Conservation (phyloP, 768 basidiomycete genomes). For the Lactarius akahatsu region DNA sequence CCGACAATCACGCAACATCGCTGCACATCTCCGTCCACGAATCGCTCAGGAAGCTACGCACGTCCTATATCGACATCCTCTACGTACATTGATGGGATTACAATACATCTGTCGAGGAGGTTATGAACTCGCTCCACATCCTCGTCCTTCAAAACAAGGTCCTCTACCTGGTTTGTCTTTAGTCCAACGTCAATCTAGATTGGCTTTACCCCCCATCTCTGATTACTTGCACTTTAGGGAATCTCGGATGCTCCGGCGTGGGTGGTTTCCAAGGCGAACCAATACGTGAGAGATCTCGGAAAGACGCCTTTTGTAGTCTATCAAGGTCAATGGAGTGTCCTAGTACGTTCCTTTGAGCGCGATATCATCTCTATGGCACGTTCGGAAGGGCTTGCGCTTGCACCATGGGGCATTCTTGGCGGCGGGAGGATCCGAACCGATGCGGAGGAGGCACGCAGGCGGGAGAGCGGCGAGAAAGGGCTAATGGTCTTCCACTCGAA, state of each 20-base stretch:
- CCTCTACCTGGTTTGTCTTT: conserved; percentile 40
- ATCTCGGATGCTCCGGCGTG: conserved; percentile 39
- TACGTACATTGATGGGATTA: conserved; percentile 58
- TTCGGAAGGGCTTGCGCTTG: conserved; percentile 38
- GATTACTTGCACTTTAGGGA: conserved; percentile 13
- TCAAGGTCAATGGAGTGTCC: conserved; percentile 39
- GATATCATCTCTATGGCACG: conserved; percentile 43
- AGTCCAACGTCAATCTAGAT: not conserved
- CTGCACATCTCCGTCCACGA: conserved; percentile 37
- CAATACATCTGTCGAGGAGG: conserved; percentile 36
- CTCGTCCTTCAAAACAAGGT: conserved; percentile 45
- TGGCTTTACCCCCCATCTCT: not conserved
- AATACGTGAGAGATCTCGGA: conserved; percentile 40
- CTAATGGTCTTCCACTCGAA: conserved; percentile 28
- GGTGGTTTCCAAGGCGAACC: conserved; percentile 40
- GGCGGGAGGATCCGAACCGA: conserved; percentile 43
- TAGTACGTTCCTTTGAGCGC: conserved; percentile 42
- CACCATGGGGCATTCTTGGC: conserved; percentile 45
- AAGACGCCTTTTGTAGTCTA: conserved; percentile 45
- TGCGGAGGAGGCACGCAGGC: conserved; percentile 38
- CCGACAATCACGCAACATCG: conserved; percentile 42
- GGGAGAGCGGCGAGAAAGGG: conserved; percentile 39
- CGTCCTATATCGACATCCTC: conserved; percentile 55
- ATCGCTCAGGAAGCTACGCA: conserved; percentile 41
- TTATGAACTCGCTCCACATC: conserved; percentile 37